These are phyloP conservation scores for Micractinium sp. DNA, from an alignment of 139 green algal species.

Conservation along the genomic window DNA sequence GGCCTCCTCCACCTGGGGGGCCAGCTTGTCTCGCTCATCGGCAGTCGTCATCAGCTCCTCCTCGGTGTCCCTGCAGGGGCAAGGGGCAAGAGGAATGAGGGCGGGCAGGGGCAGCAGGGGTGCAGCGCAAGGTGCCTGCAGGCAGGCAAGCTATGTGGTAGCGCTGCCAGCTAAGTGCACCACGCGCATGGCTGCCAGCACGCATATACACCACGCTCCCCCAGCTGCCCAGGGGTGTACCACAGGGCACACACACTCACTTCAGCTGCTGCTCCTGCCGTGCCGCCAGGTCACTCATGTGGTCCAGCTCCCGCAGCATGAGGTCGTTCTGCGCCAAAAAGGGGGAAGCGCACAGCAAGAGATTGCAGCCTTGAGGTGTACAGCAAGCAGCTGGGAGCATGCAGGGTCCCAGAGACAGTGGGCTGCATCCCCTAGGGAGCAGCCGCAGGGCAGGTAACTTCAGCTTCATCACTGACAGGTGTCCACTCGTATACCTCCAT, in stretches of 20 bases:
- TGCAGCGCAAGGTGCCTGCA: too few relatives aligned
- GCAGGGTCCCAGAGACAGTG: too few relatives aligned
- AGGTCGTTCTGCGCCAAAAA: constrained; percentile 48
- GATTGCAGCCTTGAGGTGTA: too few relatives aligned
- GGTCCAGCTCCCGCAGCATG: constrained; percentile 75
- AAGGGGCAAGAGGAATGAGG: background rate
- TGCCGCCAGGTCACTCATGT: constrained; percentile 52
- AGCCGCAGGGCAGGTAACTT: too few relatives aligned
- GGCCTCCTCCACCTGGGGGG: constrained; percentile 56
- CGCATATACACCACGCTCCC: too few relatives aligned
- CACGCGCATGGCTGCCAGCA: too few relatives aligned
- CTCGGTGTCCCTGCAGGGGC: constrained; percentile 47
- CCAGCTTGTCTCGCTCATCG: constrained; percentile 55
- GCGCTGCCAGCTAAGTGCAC: too few relatives aligned
- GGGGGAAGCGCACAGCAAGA: too few relatives aligned
- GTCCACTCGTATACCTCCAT: too few relatives aligned
- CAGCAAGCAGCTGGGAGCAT: background rate
- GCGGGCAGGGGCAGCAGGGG: background rate
- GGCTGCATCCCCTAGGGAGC: too few relatives aligned
- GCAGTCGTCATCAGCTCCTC: constrained; percentile 53
- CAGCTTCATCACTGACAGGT: too few relatives aligned
- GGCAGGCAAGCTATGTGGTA: background rate
- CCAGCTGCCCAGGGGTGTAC: too few relatives aligned
- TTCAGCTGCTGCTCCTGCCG: constrained; percentile 56
- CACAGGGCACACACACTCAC: constrained; percentile 22